Evolutionary conservation across 2,329 filamentous ascomycete genomes (phyloP).

Genomic region (Fusarium hostae): DNA sequence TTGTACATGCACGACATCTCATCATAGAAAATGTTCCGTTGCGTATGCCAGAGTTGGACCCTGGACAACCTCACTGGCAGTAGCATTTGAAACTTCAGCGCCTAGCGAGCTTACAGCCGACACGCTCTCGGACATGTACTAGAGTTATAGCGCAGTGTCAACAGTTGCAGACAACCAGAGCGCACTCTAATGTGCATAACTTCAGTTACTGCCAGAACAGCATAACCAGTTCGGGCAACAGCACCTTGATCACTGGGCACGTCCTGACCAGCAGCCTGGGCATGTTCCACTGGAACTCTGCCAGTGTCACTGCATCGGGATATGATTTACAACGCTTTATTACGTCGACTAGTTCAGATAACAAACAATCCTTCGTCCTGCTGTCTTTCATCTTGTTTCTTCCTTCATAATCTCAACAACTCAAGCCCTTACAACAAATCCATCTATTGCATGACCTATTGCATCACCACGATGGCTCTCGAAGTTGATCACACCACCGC

Average conservation of each 20-base stretch:
- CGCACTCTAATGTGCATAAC: fast-evolving
- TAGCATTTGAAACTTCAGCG: not conserved
- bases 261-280: fast-evolving
- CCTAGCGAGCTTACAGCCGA: fast-evolving
- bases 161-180: too few species aligned
- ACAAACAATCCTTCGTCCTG: not conserved
- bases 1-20: too few species aligned
- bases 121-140: not conserved
- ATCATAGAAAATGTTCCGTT: too few species aligned
- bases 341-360: fast-evolving
- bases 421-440: not conserved
- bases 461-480: not conserved
- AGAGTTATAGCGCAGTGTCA: not conserved
- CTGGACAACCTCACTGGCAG: too few species aligned
- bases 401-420: not conserved
- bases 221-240: fast-evolving
- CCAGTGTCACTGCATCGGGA: not conserved
- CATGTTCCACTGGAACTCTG: not conserved
- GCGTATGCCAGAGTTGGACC: too few species aligned
- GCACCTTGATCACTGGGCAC: too few species aligned
- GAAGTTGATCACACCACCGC: not conserved
- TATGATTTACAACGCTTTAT: not conserved
- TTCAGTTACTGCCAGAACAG: fast-evolving
- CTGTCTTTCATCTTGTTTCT: not conserved
- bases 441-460: too few species aligned